Base-by-base conservation (phyloP, 345 rosid species). In the Salix viminalis region DNA sequence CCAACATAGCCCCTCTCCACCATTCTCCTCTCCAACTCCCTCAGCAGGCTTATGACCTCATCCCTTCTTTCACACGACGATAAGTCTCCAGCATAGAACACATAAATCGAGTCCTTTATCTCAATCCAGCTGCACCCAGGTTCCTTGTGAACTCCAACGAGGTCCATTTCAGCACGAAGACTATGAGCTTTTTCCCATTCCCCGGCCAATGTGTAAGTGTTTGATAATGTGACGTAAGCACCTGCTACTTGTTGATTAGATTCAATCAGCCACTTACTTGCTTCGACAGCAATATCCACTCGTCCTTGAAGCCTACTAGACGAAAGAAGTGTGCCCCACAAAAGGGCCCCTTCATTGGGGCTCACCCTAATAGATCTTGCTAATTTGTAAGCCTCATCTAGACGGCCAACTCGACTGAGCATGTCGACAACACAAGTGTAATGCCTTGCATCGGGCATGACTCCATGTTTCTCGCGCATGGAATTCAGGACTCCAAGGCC, bases 61-160 rank as follows among this genome's bases (percentile, higher is more conserved):
- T 76, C 39, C 58, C 81, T 84, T 65, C 84, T 83, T 28, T 84
- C 87, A 39, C 83, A 82, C 1, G 83, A 82, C 1, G 83, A 83
- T 34, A 84, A 26, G 74, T 90, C 85, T 26, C 98, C 94, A 5
- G 90, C 91, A 30, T 87, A 85, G 78, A 93, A 91, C 37, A 80
- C 80, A 1, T 84, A 88, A 0, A 84, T 81, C 11, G 76, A 73
- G 34, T 85, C 88, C 76, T 78, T 87, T 34, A 84, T 82, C 84
- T 94, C 95, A 21, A 94, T 72, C 97, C 98, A 92, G 77, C 96
- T 91, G 85, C 92, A 88, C 18, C 96, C 98, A 1, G 92, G 89
- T 79, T 88, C 91, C 84, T 92, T 92, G 79, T 66, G 62, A 74
- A 90, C 82, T 36, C 96, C 96, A 16, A 69, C 71, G n/a, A 46